Base-by-base conservation (phyloP, 257 asterid genomes). In the Parsonsia alboflavescens region DNA sequence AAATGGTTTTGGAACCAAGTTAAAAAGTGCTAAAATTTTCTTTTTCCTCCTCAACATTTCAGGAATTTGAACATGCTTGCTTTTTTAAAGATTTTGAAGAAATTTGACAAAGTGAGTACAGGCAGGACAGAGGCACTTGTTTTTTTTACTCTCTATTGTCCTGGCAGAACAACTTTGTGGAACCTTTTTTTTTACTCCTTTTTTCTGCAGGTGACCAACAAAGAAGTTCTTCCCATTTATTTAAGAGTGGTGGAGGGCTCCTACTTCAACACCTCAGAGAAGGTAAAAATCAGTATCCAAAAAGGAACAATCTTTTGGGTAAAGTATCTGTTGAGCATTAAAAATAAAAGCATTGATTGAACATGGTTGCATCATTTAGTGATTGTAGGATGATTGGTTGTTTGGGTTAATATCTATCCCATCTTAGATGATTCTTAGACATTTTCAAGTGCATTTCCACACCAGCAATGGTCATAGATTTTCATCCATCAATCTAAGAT, bases 11-110 rank as follows among this genome's bases (percentile, higher is more conserved):
- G 28, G 54, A n/a, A 24, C 49, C 2, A 7, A 9, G 9, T 44
- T 6, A 68, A 11, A 21, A 10, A 53, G 45, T 62, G 10, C 54
- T 2, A 7, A 61, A 22, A 26, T 42, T 24, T 50, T 46, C 5
- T 0, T 11, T 52, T 48, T 56, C 30, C n/a, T 62, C 62, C 63
- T 58, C 10, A 64, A 11, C 67, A n/a, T 76, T 68, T 42, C 84
- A 93, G 98, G 94, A 89, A 80, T 77, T 84, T 91, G 84, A 93
- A 93, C 90, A 83, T 93, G 94, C 91, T 88, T 71, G 98, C 98
- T 73, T 93, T 93, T 84, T 91, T 75, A 68, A 93, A 93, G 86
- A 93, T 90, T 80, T 82, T 93, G 93, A 91, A 93, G 96, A 93
- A 91, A 82, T 88, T 93, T 50, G 98, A 93, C 89, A 93, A 88